Conservation (phyloP, 805 yeast species). For the Ogataea populi-albae region DNA sequence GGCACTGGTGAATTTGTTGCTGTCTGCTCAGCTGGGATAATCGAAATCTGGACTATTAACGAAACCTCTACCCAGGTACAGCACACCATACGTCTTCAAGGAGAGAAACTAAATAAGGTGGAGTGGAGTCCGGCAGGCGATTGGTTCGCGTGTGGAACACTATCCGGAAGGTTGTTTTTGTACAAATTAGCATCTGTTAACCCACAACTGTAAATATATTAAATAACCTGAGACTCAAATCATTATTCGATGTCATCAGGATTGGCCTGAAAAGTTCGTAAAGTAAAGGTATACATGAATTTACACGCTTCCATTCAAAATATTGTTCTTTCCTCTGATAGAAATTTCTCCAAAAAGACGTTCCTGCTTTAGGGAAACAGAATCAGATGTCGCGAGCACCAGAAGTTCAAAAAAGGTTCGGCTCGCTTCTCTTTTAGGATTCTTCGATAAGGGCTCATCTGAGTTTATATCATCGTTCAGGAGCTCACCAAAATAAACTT, state of each 20-base stretch:
- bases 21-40: conserved; percentile 13
- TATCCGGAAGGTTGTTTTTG: conserved; percentile 21
- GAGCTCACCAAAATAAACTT: conserved; percentile 37
- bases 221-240: conserved; percentile 2
- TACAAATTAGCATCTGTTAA: conserved; percentile 2
- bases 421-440: conserved; percentile 58
- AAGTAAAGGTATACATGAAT: too few species aligned
- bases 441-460: conserved; percentile 34
- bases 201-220: neutral
- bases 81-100: conserved; percentile 28
- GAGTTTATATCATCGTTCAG: conserved; percentile 37
- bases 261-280: too few species aligned
- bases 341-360: conserved; percentile 57
- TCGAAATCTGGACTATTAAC: conserved; percentile 37
- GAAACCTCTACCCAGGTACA: conserved; percentile 23
- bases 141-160: conserved; percentile 22
- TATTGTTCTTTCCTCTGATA: conserved; percentile 32
- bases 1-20: conserved; percentile 12
- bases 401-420: conserved; percentile 77
- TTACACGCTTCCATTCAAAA: conserved; percentile 20
- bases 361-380: conserved; percentile 60
- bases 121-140: conserved; percentile 13
- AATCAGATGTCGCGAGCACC: conserved; percentile 75
- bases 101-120: conserved; percentile 13
- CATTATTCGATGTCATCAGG: neutral